A percentile compares a stretch with the other conserved stretches of the same genome.
Evolutionary conservation across 2,329 filamentous ascomycete genomes (phyloP).

Genomic region (Fusarium staphyleae): DNA sequence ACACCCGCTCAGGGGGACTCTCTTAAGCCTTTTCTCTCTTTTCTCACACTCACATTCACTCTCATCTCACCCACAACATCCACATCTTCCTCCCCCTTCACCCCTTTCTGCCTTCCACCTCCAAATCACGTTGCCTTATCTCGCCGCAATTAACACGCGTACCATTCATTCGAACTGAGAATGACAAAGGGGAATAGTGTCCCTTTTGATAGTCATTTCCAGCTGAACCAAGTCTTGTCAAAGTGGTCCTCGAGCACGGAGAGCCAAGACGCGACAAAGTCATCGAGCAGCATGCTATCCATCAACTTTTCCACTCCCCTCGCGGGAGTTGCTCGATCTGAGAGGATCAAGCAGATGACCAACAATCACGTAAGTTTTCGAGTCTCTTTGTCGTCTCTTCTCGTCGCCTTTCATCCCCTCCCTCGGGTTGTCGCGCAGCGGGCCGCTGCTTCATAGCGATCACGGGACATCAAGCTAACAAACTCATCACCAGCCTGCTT

Average conservation of each 20-base stretch:
- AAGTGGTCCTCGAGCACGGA: conserved; percentile 31
- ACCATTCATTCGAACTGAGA: conserved; percentile 7
- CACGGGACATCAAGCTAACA: background rate
- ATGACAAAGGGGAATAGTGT: conserved; percentile 20
- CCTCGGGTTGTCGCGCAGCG: background rate
- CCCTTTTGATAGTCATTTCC: conserved; percentile 14
- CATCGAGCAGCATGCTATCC: conserved; percentile 44
- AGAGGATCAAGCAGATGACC: conserved; percentile 49
- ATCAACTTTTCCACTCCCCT: conserved; percentile 52
- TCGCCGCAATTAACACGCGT: background rate
- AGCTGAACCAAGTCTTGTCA: conserved; percentile 14
- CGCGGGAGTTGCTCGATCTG: conserved; percentile 45
- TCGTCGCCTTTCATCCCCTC: background rate
- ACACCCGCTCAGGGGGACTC: conserved; percentile 2
- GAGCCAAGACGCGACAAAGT: conserved; percentile 21
- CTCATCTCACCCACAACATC: background rate
- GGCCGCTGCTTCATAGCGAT: background rate
- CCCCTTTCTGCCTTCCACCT: background rate
- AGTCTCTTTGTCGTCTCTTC: background rate
- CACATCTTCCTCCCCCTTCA: conserved; percentile 1
- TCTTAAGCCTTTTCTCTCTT: conserved; percentile 8
- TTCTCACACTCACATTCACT: conserved; percentile 20
- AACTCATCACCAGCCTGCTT: conserved; percentile 42
- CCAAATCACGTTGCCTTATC: background rate
- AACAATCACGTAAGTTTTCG: conserved; percentile 48